phyloP scores from a whole-genome alignment of 345 rosid genomes.

The Schrenkiella parvula region DNA sequence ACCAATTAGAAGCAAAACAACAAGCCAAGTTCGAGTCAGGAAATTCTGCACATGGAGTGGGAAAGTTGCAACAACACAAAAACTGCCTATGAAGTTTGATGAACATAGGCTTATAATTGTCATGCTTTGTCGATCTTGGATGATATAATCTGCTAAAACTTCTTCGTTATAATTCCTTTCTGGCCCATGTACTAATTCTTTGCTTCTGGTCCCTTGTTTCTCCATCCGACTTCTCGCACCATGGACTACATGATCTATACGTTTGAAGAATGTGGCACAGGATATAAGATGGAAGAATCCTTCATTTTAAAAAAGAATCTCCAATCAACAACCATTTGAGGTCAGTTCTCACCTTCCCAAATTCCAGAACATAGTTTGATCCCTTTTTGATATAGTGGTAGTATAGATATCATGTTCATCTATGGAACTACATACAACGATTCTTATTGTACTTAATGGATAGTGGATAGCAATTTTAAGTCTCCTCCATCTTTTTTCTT shows the following conservation, averaged over 20 bases:
- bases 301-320: neutral
- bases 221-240: neutral
- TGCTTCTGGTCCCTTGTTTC: neutral
- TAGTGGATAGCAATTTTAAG: neutral
- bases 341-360: neutral
- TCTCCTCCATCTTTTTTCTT: neutral
- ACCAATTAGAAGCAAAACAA: neutral
- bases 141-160: neutral
- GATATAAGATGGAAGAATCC: neutral
- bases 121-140: neutral
- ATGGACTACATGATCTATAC: neutral
- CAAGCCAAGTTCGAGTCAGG: neutral
- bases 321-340: neutral
- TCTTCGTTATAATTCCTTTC: neutral
- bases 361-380: neutral
- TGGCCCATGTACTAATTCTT: neutral
- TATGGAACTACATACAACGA: neutral
- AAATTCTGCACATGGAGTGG: neutral
- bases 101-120: neutral
- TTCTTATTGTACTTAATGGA: neutral
- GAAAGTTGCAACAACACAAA: neutral
- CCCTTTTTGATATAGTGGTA: neutral
- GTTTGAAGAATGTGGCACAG: neutral
- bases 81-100: neutral
- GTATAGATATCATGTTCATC: neutral